Evolutionary conservation across 2,329 filamentous ascomycete genomes (phyloP), one percentile per base, ranked within the genome.

Genomic region (Ophiostoma sp.): DNA sequence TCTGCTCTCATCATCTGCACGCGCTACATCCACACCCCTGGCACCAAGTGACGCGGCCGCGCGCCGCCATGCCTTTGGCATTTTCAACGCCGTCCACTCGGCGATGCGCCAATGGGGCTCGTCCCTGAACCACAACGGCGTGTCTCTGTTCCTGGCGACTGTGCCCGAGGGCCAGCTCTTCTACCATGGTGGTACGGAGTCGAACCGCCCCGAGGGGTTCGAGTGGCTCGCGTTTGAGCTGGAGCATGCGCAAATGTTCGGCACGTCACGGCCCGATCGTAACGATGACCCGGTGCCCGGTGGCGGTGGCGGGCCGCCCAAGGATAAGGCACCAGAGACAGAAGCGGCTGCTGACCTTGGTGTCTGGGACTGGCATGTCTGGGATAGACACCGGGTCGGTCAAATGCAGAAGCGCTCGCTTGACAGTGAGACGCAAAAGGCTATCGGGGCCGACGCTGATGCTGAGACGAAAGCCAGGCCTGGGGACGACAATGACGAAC

Each of bases 211-310:
- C 0, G 76, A 63, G 38, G 70, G 70, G 0, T 83, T 81, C 3
- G 87, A 92, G 73, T 92, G 90, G 89, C 79, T 93, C 1, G 90
- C 90, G 0, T 93, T 92, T 74, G 90, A 93, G 75, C 83, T 89
- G 3, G 89, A 93, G 73, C 90, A 93, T 76, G 87, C 89, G 0
- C 80, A 89, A 72, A 75, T 80, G 2, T 92, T 93, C 77, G 66
- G 36, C 41, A 36, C 16, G 60, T 63, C 60, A 27, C 60, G 60
- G 38, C 18, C 60, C 7, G 60, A 18, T 7, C 14, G 9, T 6
- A 6, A n/a, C 4, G 4, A 18, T 11, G 52, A 27, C 4, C 27
- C 27, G 27, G 27, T 16, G 49, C 49, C 49, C n/a, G 18, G 16
- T 8, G 58, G 36, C 11, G 58, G 27, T 7, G 27, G 9, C 5